These are phyloP conservation scores for Boletus sp. DNA, from an alignment of 768 basidiomycete genomes.

Conservation along the genomic window DNA sequence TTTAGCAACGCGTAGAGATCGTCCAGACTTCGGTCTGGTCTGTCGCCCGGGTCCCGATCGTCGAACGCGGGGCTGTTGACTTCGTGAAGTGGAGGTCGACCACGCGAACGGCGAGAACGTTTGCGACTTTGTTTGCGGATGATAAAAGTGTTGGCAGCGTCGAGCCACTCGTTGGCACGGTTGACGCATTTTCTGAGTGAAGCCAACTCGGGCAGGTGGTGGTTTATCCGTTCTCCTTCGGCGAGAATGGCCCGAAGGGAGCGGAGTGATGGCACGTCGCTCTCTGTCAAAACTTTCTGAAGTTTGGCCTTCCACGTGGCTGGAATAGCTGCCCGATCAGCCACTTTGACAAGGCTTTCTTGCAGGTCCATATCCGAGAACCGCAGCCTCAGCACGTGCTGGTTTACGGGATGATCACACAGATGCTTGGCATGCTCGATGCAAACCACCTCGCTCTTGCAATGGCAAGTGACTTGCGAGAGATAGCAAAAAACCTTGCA, in stretches of 20 bases:
- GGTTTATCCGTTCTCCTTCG: conserved; percentile 86
- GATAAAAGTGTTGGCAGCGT: conserved; percentile 72
- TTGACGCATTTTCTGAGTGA: conserved; percentile 75
- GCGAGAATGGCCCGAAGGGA: conserved; percentile 77
- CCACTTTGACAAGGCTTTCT: conserved; percentile 62
- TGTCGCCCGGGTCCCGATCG: conserved; percentile 56
- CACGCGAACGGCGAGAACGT: conserved; percentile 62
- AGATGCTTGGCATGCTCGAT: conserved; percentile 78
- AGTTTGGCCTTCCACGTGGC: conserved; percentile 73
- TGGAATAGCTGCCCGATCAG: conserved; percentile 71
- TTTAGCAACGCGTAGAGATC: conserved; percentile 66
- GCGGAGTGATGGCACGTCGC: conserved; percentile 68
- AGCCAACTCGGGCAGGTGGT: conserved; percentile 65
- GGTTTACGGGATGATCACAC: conserved; percentile 59
- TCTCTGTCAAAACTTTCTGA: conserved; percentile 61
- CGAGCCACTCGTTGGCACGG: conserved; percentile 86
- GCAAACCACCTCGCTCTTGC: conserved; percentile 78
- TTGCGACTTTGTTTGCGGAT: conserved; percentile 79
- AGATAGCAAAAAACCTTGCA: conserved; percentile 97
- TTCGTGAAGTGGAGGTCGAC: conserved; percentile 47
- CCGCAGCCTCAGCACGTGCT: conserved; percentile 69
- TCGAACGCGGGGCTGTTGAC: conserved; percentile 33
- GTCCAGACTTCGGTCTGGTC: conserved; percentile 66
- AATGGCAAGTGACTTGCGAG: conserved; percentile 83
- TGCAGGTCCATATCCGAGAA: conserved; percentile 76